A percentile compares a stretch with the other conserved stretches of the same genome.
Conservation (phyloP, 768 basidiomycete species). For the Glaciozyma antarctica region DNA sequence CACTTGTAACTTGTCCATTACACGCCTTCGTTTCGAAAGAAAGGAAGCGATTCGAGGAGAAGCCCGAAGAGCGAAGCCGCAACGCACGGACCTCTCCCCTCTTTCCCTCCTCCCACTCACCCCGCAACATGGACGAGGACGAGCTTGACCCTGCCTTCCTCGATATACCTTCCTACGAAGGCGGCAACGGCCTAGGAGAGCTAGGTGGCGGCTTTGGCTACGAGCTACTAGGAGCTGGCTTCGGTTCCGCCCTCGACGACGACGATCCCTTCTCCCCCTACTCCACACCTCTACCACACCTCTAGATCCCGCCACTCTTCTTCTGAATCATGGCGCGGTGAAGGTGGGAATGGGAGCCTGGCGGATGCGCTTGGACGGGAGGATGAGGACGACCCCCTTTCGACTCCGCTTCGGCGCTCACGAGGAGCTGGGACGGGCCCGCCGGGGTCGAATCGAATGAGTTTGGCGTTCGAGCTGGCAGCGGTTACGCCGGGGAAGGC, state of each 20-base stretch:
- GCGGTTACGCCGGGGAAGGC: conserved; percentile 3
- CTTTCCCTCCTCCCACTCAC: background rate
- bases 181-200: background rate
- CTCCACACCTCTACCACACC: too few relatives aligned
- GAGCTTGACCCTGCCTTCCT: conserved; percentile 25
- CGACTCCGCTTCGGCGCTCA: background rate
- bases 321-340: too few relatives aligned
- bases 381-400: too few relatives aligned
- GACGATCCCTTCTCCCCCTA: too few relatives aligned
- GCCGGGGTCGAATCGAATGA: background rate
- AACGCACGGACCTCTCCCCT: background rate
- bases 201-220: background rate
- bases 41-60: too few relatives aligned
- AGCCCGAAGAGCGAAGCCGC: too few relatives aligned
- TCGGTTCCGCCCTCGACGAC: background rate
- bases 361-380: too few relatives aligned
- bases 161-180: conserved; percentile 7
- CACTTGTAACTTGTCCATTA: too few relatives aligned
- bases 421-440: background rate
- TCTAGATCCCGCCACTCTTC: too few relatives aligned
- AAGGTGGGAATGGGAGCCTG: too few relatives aligned
- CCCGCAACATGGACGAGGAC: conserved; percentile 11
- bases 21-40: too few relatives aligned
- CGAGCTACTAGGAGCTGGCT: background rate
- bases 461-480: conserved; percentile 24